phyloP scores from a whole-genome alignment of 148 eudicot species.

The Camellia granthamiana region DNA sequence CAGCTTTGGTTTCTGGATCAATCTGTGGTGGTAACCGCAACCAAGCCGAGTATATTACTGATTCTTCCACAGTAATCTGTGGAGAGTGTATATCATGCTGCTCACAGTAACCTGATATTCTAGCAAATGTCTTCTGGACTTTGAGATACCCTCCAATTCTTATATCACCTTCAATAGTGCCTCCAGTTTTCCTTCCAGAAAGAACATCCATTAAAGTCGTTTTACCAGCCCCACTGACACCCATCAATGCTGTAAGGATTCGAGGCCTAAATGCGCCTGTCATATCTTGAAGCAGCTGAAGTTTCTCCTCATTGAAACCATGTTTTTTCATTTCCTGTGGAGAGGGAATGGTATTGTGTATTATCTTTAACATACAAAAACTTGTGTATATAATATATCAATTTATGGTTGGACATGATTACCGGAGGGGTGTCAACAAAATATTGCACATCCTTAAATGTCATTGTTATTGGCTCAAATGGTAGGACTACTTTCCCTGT shows the following conservation, averaged over 20 bases:
- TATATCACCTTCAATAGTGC: conserved; percentile 33
- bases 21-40: conserved; percentile 25
- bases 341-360: neutral
- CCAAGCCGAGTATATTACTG: conserved; percentile 34
- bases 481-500: conserved; percentile 26
- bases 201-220: conserved; percentile 41
- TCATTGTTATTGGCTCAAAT: conserved; percentile 30
- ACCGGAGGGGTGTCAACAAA: conserved; percentile 33
- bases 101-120: conserved; percentile 39
- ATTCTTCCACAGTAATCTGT: conserved; percentile 32
- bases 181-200: conserved; percentile 35
- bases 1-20: conserved; percentile 20
- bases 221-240: conserved; percentile 44
- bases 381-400: neutral
- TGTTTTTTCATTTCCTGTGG: conserved; percentile 28
- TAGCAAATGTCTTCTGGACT: conserved; percentile 31
- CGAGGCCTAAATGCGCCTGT: conserved; percentile 34
- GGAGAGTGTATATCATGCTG: conserved; percentile 41
- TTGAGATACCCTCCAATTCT: conserved; percentile 35
- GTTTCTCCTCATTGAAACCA: conserved; percentile 18
- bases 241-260: conserved; percentile 39
- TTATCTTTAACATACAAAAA: neutral
- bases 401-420: conserved; percentile 11
- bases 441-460: conserved; percentile 34
- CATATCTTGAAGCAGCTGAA: conserved; percentile 28